Evolutionary conservation across 148 eudicot species (phyloP).

Genomic region (Pouteria glomerata): DNA sequence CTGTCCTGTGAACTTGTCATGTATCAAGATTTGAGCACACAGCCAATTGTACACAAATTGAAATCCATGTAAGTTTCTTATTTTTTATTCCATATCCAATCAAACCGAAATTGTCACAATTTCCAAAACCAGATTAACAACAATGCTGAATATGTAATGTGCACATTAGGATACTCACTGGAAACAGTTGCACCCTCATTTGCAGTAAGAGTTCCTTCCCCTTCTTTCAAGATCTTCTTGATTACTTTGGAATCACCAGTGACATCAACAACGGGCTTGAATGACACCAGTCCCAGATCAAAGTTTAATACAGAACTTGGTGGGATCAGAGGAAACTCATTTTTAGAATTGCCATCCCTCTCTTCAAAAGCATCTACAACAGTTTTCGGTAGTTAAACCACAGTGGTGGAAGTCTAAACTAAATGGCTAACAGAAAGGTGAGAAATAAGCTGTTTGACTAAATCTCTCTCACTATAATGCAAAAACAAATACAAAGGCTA

Average conservation of each 20-base stretch:
- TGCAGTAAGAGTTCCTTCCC: slow-evolving; percentile 42
- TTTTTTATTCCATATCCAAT: too few relatives aligned
- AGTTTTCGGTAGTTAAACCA: slow-evolving; percentile 3
- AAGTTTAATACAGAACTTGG: slow-evolving; percentile 38
- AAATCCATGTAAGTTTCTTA: background rate
- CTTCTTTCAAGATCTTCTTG: slow-evolving; percentile 60
- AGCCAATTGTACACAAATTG: background rate
- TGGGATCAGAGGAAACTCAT: slow-evolving; percentile 29
- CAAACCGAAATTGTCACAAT: background rate
- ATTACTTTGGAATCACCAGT: slow-evolving; percentile 54
- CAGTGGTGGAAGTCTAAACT: background rate
- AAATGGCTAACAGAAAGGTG: background rate
- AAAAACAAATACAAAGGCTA: background rate
- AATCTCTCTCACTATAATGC: background rate
- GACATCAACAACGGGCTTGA: slow-evolving; percentile 50
- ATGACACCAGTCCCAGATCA: slow-evolving; percentile 38
- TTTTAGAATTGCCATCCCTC: slow-evolving; percentile 17
- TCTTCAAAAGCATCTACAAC: slow-evolving; percentile 51
- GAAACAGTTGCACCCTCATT: slow-evolving; percentile 56
- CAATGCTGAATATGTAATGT: background rate
- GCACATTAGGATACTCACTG: slow-evolving; percentile 31
- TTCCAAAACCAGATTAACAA: background rate
- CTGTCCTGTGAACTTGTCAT: too few relatives aligned
- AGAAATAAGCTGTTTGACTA: background rate
- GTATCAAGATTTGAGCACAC: background rate